Evolutionary conservation across 2,329 filamentous ascomycete genomes (phyloP).

Genomic region (Claviceps sp.): DNA sequence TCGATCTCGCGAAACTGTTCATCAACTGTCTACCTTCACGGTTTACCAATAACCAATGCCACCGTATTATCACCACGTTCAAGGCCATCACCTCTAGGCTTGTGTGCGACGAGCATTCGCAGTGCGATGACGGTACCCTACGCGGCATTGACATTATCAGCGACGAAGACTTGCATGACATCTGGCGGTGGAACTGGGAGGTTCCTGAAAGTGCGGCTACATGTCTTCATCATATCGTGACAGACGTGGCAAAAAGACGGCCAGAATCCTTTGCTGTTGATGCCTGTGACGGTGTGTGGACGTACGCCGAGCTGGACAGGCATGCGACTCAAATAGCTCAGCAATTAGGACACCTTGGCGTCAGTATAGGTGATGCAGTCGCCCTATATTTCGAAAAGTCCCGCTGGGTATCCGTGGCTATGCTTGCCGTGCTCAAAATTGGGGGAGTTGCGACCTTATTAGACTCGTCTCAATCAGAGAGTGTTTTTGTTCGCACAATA

Average conservation of each 20-base stretch:
- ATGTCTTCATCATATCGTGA: neutral
- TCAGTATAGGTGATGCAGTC: constrained; percentile 8
- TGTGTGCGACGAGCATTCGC: neutral
- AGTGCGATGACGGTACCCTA: neutral
- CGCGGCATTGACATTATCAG: neutral
- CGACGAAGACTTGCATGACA: neutral
- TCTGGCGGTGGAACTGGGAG: constrained; percentile 3
- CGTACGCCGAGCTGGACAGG: constrained; percentile 11
- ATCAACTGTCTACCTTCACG: constrained; percentile 1
- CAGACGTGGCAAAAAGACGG: neutral
- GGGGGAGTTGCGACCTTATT: constrained; percentile 13
- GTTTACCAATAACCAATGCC: neutral
- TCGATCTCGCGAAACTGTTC: neutral
- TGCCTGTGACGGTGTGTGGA: constrained; percentile 14
- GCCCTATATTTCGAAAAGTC: constrained; percentile 16
- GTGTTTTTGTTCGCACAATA: neutral
- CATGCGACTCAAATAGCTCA: constrained; percentile 9
- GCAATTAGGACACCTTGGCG: constrained; percentile 1
- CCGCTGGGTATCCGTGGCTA: constrained; percentile 10
- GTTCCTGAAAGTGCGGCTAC: neutral
- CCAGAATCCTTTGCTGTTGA: constrained; percentile 2
- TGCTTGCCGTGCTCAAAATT: constrained; percentile 14
- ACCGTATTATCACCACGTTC: constrained; percentile 1
- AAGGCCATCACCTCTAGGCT: neutral
- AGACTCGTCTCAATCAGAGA: neutral